These are phyloP conservation scores for Cryptosporidium bovis DNA, from an alignment of 169 alveolate genomes.

Conservation along the genomic window DNA sequence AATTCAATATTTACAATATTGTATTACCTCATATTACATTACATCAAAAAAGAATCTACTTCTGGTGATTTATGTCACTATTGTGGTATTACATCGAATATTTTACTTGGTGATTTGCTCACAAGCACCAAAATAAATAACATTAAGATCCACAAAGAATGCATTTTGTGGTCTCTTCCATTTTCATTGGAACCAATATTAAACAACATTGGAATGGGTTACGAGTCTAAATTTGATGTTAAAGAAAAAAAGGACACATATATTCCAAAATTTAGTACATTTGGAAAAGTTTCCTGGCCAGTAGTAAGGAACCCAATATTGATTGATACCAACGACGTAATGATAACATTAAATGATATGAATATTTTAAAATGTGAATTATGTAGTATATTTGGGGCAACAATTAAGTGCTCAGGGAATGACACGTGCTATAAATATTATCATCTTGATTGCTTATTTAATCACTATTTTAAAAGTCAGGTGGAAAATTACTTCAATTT, in stretches of 20 bases:
- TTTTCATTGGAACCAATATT: constrained; percentile 60
- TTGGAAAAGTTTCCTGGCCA: constrained; percentile 56
- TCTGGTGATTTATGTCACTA: neutral
- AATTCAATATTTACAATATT: constrained; percentile 27
- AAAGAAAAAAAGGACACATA: constrained; percentile 11
- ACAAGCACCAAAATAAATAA: neutral
- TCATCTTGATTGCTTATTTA: constrained; percentile 41
- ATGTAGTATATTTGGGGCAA: constrained; percentile 37
- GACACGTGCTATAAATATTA: constrained; percentile 48
- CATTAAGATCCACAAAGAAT: constrained; percentile 46
- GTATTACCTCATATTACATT: neutral
- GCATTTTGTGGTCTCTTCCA: constrained; percentile 67
- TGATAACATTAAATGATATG: constrained; percentile 44
- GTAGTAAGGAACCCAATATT: constrained; percentile 25
- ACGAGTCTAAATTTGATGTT: constrained; percentile 60
- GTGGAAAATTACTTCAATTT: neutral
- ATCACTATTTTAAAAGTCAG: neutral
- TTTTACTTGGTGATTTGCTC: constrained; percentile 34
- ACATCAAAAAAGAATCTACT: neutral
- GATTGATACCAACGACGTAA: constrained; percentile 25
- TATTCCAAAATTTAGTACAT: constrained; percentile 21
- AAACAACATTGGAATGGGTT: constrained; percentile 57
- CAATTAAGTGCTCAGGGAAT: constrained; percentile 70
- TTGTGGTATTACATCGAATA: constrained; percentile 12
- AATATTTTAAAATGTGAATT: constrained; percentile 16